Conservation (phyloP, 495 filamentous ascomycete species). For the Penicillium paradoxum region DNA sequence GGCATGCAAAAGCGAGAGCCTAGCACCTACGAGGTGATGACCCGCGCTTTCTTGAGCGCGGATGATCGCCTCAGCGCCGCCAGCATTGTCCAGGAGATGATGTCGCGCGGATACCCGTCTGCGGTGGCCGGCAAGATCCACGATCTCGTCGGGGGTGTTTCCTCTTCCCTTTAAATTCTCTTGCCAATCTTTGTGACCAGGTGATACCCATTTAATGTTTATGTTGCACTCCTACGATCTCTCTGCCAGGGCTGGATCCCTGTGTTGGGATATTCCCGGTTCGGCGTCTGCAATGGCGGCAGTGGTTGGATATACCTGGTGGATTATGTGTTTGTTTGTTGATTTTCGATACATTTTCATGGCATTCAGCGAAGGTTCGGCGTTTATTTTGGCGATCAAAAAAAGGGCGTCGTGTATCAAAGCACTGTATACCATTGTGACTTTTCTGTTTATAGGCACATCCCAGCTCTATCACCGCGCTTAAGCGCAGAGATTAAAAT, state of each 20-base stretch:
- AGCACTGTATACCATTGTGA: conserved; percentile 34
- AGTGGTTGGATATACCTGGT: conserved; percentile 20
- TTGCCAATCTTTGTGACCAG: conserved; percentile 17
- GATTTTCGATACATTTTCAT: conserved; percentile 18
- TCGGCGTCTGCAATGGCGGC: conserved; percentile 30
- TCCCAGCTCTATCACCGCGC: conserved; percentile 32
- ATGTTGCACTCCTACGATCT: conserved; percentile 15
- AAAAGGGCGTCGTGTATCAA: conserved; percentile 18
- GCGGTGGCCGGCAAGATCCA: conserved; percentile 89
- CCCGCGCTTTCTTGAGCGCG: conserved; percentile 79
- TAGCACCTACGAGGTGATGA: conserved; percentile 99
- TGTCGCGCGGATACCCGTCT: conserved; percentile 80
- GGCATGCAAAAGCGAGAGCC: conserved; percentile 76
- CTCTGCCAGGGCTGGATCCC: conserved; percentile 40
- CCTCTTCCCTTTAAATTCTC: conserved; percentile 25
- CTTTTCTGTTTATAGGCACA: conserved; percentile 30
- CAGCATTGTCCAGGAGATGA: conserved; percentile 81
- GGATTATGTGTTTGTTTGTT: conserved; percentile 16
- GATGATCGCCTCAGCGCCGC: conserved; percentile 72
- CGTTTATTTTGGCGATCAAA: conserved; percentile 27
- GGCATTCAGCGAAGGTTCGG: conserved; percentile 37
- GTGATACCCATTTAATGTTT: conserved; percentile 22
- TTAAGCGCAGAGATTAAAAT: conserved; percentile 20
- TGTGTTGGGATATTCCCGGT: conserved; percentile 26
- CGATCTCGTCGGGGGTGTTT: conserved; percentile 67